Evolutionary conservation across 345 rosid species (phyloP).

Genomic region (Eutrema heterophyllum): DNA sequence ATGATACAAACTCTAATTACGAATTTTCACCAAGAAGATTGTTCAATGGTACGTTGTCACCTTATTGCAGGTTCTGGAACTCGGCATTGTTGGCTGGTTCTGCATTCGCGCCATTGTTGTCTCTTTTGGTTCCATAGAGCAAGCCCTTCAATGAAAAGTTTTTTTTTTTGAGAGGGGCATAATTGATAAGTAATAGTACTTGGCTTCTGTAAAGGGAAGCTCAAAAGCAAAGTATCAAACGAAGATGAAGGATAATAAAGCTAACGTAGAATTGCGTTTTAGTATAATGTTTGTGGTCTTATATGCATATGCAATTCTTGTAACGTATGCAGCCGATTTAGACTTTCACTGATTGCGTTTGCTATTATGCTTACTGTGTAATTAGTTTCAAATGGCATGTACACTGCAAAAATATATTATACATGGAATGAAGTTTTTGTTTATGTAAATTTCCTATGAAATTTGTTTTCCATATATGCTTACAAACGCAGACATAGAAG

Average conservation of each 20-base stretch:
- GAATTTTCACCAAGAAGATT: not conserved
- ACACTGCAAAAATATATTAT: not conserved
- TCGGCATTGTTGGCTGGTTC: conserved; percentile 3
- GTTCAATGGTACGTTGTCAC: conserved; percentile 11
- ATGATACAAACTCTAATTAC: not conserved
- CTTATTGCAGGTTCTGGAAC: conserved; percentile 15
- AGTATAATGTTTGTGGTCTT: not conserved
- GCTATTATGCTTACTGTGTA: not conserved
- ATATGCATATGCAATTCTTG: not conserved
- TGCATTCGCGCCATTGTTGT: conserved; percentile 21
- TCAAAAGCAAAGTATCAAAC: not conserved
- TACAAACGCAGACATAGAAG: not conserved
- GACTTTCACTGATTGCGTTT: not conserved
- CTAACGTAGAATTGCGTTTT: not conserved
- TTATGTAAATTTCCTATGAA: not conserved
- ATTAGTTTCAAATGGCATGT: not conserved
- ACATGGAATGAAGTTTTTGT: not conserved
- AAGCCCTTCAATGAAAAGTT: conserved; percentile 6
- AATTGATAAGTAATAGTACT: not conserved
- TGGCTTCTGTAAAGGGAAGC: not conserved
- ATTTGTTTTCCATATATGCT: not conserved
- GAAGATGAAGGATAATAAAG: not conserved
- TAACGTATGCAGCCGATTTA: not conserved
- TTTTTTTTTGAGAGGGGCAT: not conserved
- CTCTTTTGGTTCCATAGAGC: conserved; percentile 22